Evolutionary conservation across 2,329 filamentous ascomycete species (phyloP).

Genomic region (Clonostachys rosea): DNA sequence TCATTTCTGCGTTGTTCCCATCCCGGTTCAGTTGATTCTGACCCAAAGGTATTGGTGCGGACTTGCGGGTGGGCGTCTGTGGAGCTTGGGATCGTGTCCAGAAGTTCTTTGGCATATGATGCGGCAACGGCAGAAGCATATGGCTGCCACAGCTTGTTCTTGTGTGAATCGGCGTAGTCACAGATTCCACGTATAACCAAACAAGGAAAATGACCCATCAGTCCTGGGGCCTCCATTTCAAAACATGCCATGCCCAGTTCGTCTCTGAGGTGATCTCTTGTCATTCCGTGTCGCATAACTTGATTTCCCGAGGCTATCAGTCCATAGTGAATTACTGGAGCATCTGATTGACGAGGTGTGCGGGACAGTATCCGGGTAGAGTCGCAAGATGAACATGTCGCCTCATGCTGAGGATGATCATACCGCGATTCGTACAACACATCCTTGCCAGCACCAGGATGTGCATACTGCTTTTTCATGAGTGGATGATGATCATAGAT

Average conservation of each 20-base stretch:
- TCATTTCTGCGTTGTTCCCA: too few relatives aligned
- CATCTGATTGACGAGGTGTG: background rate
- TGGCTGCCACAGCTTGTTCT: constrained; percentile 22
- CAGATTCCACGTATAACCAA: constrained; percentile 25
- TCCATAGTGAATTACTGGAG: constrained; percentile 18
- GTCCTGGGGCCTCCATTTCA: constrained; percentile 10
- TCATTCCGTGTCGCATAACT: background rate
- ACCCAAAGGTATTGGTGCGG: too few relatives aligned
- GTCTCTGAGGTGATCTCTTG: constrained; percentile 23
- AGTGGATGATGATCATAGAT: background rate
- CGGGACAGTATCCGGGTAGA: background rate
- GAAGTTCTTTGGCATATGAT: constrained; percentile 7
- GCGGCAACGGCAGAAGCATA: constrained; percentile 25
- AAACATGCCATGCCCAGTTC: constrained; percentile 13
- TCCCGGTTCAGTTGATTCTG: too few relatives aligned
- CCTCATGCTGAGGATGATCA: background rate
- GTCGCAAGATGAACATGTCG: background rate
- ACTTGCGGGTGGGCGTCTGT: too few relatives aligned
- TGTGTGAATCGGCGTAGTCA: constrained; percentile 28
- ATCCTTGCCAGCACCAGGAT: background rate
- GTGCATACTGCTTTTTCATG: background rate
- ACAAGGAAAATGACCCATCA: constrained; percentile 14
- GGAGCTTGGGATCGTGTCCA: background rate
- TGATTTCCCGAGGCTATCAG: constrained; percentile 14
- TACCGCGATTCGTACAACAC: background rate